A percentile compares a stretch with the other conserved stretches of the same genome.
phyloP scores from a whole-genome alignment of 345 rosid species.

The Rhizophora apiculata region DNA sequence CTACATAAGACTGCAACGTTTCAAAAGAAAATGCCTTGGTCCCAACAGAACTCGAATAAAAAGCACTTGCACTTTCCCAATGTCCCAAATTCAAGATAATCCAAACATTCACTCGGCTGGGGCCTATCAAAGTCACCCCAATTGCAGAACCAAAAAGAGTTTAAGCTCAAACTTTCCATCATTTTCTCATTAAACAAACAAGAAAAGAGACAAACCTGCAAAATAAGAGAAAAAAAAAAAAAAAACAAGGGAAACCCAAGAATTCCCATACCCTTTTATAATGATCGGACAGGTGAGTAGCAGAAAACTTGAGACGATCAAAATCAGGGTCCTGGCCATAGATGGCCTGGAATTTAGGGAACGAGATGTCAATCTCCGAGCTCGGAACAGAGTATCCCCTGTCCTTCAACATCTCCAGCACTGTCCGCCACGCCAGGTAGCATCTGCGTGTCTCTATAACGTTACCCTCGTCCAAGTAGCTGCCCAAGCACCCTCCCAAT shows the following conservation, averaged over 20 bases:
- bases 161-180: not conserved
- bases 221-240: no score
- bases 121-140: not conserved
- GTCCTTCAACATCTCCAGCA: conserved; percentile 78
- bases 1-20: no score
- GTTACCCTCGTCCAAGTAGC: conserved; percentile 54
- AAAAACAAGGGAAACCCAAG: not conserved
- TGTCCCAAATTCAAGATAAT: no score
- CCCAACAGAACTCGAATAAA: no score
- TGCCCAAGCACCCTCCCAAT: conserved; percentile 42
- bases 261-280: conserved; percentile 50
- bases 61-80: no score
- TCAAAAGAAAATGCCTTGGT: no score
- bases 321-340: conserved; percentile 54
- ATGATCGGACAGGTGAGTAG: conserved; percentile 46
- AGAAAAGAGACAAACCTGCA: conserved; percentile 18
- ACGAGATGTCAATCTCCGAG: conserved; percentile 64
- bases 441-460: conserved; percentile 61
- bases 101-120: no score
- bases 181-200: conserved; percentile 16
- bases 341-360: conserved; percentile 55
- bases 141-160: not conserved
- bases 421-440: conserved; percentile 64
- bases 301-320: conserved; percentile 61
- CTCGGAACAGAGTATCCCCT: conserved; percentile 63